Conservation (phyloP, 345 rosid species). For the Aquilaria malaccensis region DNA sequence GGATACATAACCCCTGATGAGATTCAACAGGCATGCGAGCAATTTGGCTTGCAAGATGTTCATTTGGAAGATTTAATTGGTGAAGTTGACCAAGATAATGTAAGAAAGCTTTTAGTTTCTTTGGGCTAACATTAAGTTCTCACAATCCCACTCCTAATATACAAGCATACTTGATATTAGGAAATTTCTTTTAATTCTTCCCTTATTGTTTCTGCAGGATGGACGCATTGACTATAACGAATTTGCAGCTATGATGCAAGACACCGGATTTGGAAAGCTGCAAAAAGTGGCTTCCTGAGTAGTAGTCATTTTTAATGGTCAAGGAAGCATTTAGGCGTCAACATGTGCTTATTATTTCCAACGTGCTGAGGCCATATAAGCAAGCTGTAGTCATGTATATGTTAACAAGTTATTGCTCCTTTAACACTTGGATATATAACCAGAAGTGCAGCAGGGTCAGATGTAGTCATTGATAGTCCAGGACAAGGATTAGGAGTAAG, state of each 20-base stretch:
- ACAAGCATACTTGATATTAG: not conserved
- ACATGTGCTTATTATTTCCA: not conserved
- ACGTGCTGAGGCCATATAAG: not conserved
- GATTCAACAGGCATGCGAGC: slow-evolving; percentile 74
- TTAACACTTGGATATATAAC: not conserved
- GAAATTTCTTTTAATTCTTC: not conserved
- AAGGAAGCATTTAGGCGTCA: slow-evolving; percentile 3
- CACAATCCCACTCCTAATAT: slow-evolving; percentile 2
- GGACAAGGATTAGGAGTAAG: too few species aligned
- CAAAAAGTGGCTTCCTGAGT: slow-evolving; percentile 12
- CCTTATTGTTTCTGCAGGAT: slow-evolving; percentile 36
- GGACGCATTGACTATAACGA: slow-evolving; percentile 86
- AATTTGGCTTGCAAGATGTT: slow-evolving; percentile 59
- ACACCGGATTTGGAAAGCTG: slow-evolving; percentile 34
- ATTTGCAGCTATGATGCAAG: slow-evolving; percentile 91
- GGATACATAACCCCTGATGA: slow-evolving; percentile 89
- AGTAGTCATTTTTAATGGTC: not conserved
- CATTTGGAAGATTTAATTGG: slow-evolving; percentile 61
- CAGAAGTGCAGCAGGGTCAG: too few species aligned
- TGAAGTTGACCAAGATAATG: slow-evolving; percentile 85
- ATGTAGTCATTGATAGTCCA: too few species aligned
- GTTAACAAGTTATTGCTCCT: not conserved
- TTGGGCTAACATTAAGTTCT: not conserved
- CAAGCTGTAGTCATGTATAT: too few species aligned
- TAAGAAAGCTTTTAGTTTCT: slow-evolving; percentile 13